Evolutionary conservation across 2,329 filamentous ascomycete genomes (phyloP), one percentile per base, ranked within the genome.

Genomic region (Clarireedia sp.): DNA sequence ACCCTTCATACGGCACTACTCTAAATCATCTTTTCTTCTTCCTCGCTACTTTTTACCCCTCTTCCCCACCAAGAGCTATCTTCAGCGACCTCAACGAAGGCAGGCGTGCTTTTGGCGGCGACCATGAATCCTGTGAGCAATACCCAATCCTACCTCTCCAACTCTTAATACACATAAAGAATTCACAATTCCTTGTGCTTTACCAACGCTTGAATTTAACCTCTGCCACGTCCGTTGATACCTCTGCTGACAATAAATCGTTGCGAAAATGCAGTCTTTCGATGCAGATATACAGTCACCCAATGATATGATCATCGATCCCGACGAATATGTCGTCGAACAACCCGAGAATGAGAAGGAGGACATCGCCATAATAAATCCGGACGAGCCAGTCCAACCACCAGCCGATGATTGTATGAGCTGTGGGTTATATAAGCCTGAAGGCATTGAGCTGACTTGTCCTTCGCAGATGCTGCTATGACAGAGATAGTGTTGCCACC

Each of bases 401-500:
- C 63, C 66, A 24, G 72, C 71, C 29, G 67, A 73, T 63, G 68
- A 73, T 57, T 69, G 71, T 73, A 68, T 44, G 68, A 38, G 21
- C n/a, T 43, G 24, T 56, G 24, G 21, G 21, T 8, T 43, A 17
- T 36, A 40, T 33, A n/a, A 26, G 24, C 2, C 40, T 19, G 17
- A 48, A 17, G 29, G 49, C 26, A 26, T 54, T 24, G 49, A 50
- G 55, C 65, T 67, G 53, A 68, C 54, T 50, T 48, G 43, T 50
- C 43, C 45, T 24, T 49, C 5, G 33, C 48, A 91, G 87, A 83
- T 73, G 88, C 95, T 62, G 87, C 88, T 49, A 96, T 97, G 82
- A 87, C 87, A 75, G 85, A 89, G 65, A 75, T 86, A 62, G 83
- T 90, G 62, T 80, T 97, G 57, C 83, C 84, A 10, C 83, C 86